Percentiles rank a stretch among this genome's conserved stretches.
Conservation (phyloP, 23 red algal species). For the Gracilaria domingensis region DNA sequence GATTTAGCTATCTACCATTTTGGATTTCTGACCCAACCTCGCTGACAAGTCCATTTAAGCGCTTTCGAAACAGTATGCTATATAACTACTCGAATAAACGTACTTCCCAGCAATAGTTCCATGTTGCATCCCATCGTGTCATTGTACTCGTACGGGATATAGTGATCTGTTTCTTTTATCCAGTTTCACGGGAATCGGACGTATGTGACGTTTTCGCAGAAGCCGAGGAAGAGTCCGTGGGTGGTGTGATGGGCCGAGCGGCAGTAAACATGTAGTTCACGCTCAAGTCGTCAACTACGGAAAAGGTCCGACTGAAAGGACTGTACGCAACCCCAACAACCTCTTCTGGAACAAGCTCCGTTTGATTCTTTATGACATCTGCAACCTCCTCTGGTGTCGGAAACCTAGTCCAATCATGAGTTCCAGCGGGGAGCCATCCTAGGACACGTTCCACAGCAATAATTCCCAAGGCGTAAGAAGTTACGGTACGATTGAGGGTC, state of each 20-base stretch:
- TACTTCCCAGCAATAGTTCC: background rate
- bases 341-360: constrained; percentile 38
- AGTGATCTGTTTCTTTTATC: background rate
- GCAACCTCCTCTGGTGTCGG: constrained; percentile 81
- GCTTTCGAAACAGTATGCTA: no score
- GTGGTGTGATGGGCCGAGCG: constrained; percentile 10
- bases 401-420: constrained; percentile 95
- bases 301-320: constrained; percentile 62
- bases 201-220: background rate
- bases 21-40: background rate
- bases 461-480: constrained; percentile 75
- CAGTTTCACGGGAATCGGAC: background rate
- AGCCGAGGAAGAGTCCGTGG: background rate
- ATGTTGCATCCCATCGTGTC: background rate
- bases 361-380: constrained; percentile 45
- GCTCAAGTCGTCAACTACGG: constrained; percentile 48
- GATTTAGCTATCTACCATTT: background rate
- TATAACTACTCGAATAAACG: background rate
- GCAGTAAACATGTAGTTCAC: constrained; percentile 86
- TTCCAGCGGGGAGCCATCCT: constrained; percentile 81
- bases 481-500: constrained; percentile 83
- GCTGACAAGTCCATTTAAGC: background rate
- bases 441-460: constrained; percentile 82
- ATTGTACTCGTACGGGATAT: background rate
- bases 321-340: constrained; percentile 70